Base-by-base conservation (phyloP, 108 stramenopile genomes). In the Bacterosira constricta region DNA sequence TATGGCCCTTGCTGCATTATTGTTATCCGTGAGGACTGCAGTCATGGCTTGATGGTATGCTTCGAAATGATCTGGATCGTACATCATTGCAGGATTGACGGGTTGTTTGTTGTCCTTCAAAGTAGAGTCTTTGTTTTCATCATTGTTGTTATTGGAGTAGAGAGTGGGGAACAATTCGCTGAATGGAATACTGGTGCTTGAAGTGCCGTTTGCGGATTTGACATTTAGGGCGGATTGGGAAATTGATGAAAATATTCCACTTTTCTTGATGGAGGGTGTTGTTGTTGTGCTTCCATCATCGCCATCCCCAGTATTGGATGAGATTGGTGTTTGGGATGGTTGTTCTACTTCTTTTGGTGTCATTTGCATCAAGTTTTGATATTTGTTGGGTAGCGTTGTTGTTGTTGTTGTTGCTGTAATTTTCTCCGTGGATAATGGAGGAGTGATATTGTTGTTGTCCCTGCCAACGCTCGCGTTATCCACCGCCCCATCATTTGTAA, bases 1-100 rank as follows among this genome's bases (percentile, higher is more conserved):
- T 20, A 79, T 5, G 0, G 61, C 47, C 9, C 26, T 55, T 47
- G 66, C 15, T 47, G 66, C 15, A 17, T 47, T 71, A 29, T 64
- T 64, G 11, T 47, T 41, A 30, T 71, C 64, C 0, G 20, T n/a
- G 21, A 79, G 34, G 8, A 79, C 64, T 12, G 66, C 56, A 0
- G 21, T 52, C 69, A 79, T 71, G 7, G 69, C 57, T 53, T 65
- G 46, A 15, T 66, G 56, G 42, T 71, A 79, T 10, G 77, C 36
- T 17, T 79, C 77, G 15, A 36, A 79, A 21, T 79, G 60, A 51
- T 66, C 57, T 1, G 64, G 47, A 41, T 78, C 42, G 50, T 58
- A 79, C 53, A 59, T 35, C 64, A 66, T 60, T 1, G 39, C 27
- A 23, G 63, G 59, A 57, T 69, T 53, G 6, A 17, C 27, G 9